A percentile compares a stretch with the other conserved stretches of the same genome.
Evolutionary conservation across 768 basidiomycete genomes (phyloP).

Genomic region (Leccinum variicolor): DNA sequence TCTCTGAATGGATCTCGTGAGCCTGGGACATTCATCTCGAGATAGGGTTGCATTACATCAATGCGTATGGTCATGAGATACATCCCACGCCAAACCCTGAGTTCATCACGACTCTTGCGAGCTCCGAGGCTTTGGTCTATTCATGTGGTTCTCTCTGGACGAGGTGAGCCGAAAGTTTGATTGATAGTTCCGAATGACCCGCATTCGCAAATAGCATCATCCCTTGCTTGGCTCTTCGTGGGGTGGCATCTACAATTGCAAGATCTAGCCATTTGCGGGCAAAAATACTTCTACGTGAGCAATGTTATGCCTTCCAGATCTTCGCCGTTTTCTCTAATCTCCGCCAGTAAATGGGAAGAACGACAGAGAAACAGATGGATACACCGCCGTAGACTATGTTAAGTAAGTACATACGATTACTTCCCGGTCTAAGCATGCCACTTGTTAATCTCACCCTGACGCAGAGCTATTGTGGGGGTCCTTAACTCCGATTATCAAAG

Average conservation of each 20-base stretch:
- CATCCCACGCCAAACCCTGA: conserved; percentile 84
- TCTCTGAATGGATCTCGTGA: conserved; percentile 15
- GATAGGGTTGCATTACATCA: conserved; percentile 82
- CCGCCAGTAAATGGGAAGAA: conserved; percentile 77
- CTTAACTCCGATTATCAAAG: conserved; percentile 60
- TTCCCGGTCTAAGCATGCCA: conserved; percentile 1
- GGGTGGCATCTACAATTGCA: conserved; percentile 76
- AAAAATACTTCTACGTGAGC: conserved; percentile 82
- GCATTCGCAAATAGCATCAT: conserved; percentile 55
- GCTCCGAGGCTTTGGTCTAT: conserved; percentile 74
- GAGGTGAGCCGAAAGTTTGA: conserved; percentile 45
- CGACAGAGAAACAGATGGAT: conserved; percentile 87
- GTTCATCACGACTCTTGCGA: conserved; percentile 59
- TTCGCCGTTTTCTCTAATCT: conserved; percentile 3
- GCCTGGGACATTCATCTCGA: conserved; percentile 8
- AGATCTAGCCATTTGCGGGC: conserved; percentile 65
- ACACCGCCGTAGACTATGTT: conserved; percentile 83
- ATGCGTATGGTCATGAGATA: conserved; percentile 89
- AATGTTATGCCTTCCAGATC: background rate
- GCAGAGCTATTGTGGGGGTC: conserved; percentile 65
- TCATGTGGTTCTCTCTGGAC: conserved; percentile 96
- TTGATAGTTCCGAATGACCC: conserved; percentile 5
- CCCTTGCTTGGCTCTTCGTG: conserved; percentile 85
- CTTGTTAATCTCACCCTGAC: conserved; percentile 7
- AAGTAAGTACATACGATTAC: conserved; percentile 39